Conservation (phyloP, 768 basidiomycete species). For the Hirschioporus abietinus region DNA sequence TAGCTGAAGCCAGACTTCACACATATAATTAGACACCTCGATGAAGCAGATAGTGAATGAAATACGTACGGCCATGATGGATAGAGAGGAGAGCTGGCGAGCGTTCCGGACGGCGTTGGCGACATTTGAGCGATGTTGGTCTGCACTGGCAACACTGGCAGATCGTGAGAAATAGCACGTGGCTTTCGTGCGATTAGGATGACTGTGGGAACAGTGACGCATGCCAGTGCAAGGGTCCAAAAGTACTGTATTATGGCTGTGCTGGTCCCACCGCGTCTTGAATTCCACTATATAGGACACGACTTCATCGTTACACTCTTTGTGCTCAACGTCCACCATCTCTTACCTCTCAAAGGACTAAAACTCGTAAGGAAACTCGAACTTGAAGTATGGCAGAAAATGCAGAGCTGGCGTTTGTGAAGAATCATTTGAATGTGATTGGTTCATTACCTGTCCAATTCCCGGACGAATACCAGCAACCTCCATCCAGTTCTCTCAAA, state of each 20-base stretch:
- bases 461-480: constrained; percentile 72
- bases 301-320: background rate
- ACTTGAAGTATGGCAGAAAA: constrained; percentile 48
- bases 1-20: constrained; percentile 61
- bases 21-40: background rate
- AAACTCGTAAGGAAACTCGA: background rate
- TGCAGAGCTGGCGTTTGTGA: constrained; percentile 56
- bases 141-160: background rate
- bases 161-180: background rate
- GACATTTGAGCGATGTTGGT: background rate
- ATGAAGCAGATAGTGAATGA: background rate
- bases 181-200: background rate
- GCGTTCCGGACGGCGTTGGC: background rate
- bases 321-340: background rate
- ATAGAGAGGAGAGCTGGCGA: background rate
- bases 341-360: background rate
- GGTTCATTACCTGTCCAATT: constrained; percentile 63
- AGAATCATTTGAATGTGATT: constrained; percentile 58
- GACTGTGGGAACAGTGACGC: background rate
- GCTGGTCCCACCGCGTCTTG: background rate
- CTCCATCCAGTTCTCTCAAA: constrained; percentile 57
- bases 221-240: background rate
- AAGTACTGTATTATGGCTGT: background rate
- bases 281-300: background rate
- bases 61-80: constrained; percentile 34